Percentiles rank a stretch among this genome's conserved stretches.
Conservation (phyloP, 2,329 filamentous ascomycete species). For the Sphaerulina populicola region DNA sequence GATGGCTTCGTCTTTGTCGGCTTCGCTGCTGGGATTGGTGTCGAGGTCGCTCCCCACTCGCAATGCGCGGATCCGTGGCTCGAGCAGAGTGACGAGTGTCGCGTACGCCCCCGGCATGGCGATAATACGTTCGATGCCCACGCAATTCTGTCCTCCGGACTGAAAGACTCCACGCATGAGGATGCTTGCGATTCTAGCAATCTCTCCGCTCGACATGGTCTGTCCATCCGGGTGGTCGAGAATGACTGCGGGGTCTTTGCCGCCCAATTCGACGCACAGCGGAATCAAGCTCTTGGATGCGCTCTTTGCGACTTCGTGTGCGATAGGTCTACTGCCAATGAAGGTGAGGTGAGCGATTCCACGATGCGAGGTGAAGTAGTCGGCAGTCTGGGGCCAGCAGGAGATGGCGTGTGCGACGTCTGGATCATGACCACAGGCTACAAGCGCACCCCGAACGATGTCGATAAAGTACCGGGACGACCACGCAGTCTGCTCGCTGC, state of each 20-base stretch:
- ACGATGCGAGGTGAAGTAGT: conserved; percentile 74
- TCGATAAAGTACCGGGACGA: conserved; percentile 72
- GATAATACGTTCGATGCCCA: conserved; percentile 90
- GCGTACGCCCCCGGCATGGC: conserved; percentile 70
- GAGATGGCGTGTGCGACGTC: conserved; percentile 74
- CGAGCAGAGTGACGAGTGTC: conserved; percentile 59
- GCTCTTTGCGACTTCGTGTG: conserved; percentile 76
- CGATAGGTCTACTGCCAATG: conserved; percentile 81
- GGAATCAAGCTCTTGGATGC: conserved; percentile 82
- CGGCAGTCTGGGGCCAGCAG: conserved; percentile 79
- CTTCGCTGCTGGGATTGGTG: conserved; percentile 28
- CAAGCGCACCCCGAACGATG: conserved; percentile 69
- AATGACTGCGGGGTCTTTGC: conserved; percentile 86
- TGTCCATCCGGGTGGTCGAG: conserved; percentile 61
- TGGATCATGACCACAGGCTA: conserved; percentile 72
- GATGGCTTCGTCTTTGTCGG: conserved; percentile 36
- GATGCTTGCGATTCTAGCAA: conserved; percentile 68
- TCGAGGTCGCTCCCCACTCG: conserved; percentile 64
- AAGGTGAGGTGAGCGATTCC: conserved; percentile 85
- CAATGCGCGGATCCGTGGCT: conserved; percentile 64
- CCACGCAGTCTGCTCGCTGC: conserved; percentile 93
- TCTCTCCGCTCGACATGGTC: conserved; percentile 42
- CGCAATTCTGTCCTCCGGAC: conserved; percentile 92
- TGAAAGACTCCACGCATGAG: conserved; percentile 91
- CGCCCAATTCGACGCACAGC: conserved; percentile 82